Evolutionary conservation across 805 yeast genomes (phyloP).

Genomic region (Saturnispora hagleri): DNA sequence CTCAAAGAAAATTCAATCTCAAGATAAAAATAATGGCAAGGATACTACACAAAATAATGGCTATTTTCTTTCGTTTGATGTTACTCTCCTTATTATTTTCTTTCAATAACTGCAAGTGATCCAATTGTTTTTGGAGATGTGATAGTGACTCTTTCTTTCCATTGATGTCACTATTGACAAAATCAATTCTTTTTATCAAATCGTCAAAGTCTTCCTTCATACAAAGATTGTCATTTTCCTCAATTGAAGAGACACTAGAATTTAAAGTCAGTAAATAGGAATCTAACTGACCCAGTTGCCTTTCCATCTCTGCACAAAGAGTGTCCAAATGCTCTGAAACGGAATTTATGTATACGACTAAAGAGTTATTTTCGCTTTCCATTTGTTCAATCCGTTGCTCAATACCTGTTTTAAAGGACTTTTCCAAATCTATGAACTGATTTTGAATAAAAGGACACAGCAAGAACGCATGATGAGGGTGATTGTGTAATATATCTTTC

Average conservation of each 20-base stretch:
- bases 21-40: neutral
- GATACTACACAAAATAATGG: neutral
- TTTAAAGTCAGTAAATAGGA: slow-evolving; percentile 23
- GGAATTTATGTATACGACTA: slow-evolving; percentile 22
- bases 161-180: slow-evolving; percentile 16
- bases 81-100: slow-evolving; percentile 9
- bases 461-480: slow-evolving; percentile 2
- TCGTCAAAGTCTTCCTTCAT: slow-evolving; percentile 22
- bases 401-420: slow-evolving; percentile 18
- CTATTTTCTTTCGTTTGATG: slow-evolving; percentile 7
- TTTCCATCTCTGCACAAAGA: slow-evolving; percentile 23
- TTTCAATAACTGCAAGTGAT: slow-evolving; percentile 16
- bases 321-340: slow-evolving; percentile 22
- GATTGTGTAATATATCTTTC: slow-evolving; percentile 2
- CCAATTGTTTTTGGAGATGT: slow-evolving; percentile 15
- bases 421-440: slow-evolving; percentile 23
- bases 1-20: neutral
- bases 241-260: slow-evolving; percentile 7
- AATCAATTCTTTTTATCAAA: slow-evolving; percentile 21
- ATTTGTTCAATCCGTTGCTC: slow-evolving; percentile 20
- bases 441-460: slow-evolving; percentile 13
- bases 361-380: slow-evolving; percentile 21
- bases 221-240: slow-evolving; percentile 21
- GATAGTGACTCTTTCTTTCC: slow-evolving; percentile 18
- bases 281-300: slow-evolving; percentile 22